Evolutionary conservation across 345 rosid species (phyloP).

Genomic region (Punica granatum): DNA sequence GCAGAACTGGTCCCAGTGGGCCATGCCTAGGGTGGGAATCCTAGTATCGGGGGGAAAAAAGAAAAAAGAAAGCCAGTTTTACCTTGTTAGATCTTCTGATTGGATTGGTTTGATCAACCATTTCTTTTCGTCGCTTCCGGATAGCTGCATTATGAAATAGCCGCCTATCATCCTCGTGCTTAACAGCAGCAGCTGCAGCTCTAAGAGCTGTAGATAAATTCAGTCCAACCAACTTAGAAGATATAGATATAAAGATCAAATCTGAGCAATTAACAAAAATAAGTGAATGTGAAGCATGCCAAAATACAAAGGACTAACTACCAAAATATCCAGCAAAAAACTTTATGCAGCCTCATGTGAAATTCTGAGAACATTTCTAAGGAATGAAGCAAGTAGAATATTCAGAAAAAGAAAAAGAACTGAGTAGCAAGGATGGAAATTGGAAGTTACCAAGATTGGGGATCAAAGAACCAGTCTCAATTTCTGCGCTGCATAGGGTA

Average conservation of each 20-base stretch:
- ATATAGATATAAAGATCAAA: background rate
- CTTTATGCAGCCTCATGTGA: background rate
- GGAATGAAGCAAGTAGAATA: background rate
- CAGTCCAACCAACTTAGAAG: background rate
- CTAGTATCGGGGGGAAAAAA: background rate
- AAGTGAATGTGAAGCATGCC: background rate
- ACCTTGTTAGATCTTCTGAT: constrained; percentile 54
- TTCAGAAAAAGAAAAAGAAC: background rate
- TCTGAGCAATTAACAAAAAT: background rate
- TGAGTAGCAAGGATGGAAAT: constrained; percentile 8
- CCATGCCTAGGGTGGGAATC: background rate
- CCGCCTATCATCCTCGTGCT: constrained; percentile 86
- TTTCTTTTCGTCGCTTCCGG: constrained; percentile 89
- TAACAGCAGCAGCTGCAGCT: constrained; percentile 91
- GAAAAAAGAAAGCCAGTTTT: constrained; percentile 10
- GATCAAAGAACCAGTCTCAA: constrained; percentile 57
- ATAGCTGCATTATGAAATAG: constrained; percentile 85
- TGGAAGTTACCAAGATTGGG: constrained; percentile 75
- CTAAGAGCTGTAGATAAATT: constrained; percentile 57
- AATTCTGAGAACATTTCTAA: background rate
- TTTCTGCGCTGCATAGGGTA: constrained; percentile 75
- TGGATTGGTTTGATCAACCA: constrained; percentile 69
- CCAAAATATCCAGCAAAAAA: background rate
- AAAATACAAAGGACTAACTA: background rate
- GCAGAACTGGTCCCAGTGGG: background rate